Evolutionary conservation across 176 grass and related monocot genomes (phyloP).

Genomic region (Dendrocalamus sinicus): DNA sequence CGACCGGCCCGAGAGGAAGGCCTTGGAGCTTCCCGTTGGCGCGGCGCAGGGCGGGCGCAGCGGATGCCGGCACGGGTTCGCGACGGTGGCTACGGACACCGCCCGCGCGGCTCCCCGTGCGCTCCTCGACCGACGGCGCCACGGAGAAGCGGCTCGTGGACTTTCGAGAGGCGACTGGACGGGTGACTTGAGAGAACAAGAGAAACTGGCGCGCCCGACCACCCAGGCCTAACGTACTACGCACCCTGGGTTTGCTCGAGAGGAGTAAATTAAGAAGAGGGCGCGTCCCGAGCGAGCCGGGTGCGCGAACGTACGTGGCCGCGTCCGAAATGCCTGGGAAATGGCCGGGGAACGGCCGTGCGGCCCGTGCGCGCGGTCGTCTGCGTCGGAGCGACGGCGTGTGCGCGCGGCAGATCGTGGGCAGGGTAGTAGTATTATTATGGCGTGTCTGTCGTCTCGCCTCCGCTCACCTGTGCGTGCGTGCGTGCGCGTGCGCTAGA

Average conservation of each 20-base stretch:
- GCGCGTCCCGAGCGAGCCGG: not conserved
- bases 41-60: slow-evolving; percentile 18
- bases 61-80: slow-evolving; percentile 35
- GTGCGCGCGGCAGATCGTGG: slow-evolving; percentile 40
- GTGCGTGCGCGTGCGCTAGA: not conserved
- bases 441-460: not conserved
- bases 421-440: not conserved
- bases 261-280: slow-evolving; percentile 42
- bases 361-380: slow-evolving; percentile 35
- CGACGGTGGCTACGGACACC: slow-evolving; percentile 55
- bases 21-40: slow-evolving; percentile 43
- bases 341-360: slow-evolving; percentile 15
- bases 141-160: slow-evolving; percentile 51
- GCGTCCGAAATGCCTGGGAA: slow-evolving; percentile 24
- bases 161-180: slow-evolving; percentile 1
- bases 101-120: slow-evolving; percentile 4
- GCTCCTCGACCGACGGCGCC: slow-evolving; percentile 35
- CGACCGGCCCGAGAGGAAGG: not conserved
- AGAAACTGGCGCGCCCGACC: slow-evolving; percentile 27
- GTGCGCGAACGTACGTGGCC: slow-evolving; percentile 23
- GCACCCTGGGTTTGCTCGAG: not conserved
- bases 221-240: not conserved
- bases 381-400: slow-evolving; percentile 52
- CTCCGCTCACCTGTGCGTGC: slow-evolving; percentile 1
- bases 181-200: not conserved